Evolutionary conservation across 768 basidiomycete genomes (phyloP).

Genomic region (Lactarius pseudohatsudake): DNA sequence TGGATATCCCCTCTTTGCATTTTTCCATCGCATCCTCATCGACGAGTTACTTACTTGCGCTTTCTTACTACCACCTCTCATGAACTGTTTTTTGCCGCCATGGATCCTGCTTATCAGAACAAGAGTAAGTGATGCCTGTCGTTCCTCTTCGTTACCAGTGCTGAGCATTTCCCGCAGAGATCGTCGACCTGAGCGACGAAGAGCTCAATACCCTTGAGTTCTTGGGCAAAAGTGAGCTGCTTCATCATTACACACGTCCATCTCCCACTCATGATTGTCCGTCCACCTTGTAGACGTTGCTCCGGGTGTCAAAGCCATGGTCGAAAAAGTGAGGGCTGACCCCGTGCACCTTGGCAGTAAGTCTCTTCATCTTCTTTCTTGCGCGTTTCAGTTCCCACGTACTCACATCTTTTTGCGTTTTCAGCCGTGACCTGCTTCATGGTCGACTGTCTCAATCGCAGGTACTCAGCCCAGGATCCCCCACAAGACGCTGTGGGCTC

Average conservation of each 20-base stretch:
- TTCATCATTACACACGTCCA: constrained; percentile 26
- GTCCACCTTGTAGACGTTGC: constrained; percentile 32
- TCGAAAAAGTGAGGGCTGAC: constrained; percentile 31
- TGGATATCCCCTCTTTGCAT: too few relatives aligned
- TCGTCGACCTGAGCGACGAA: constrained; percentile 31
- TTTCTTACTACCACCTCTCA: too few relatives aligned
- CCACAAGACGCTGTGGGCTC: not conserved
- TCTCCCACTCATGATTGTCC: constrained; percentile 29
- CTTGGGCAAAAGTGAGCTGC: constrained; percentile 29
- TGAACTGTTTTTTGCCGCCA: not conserved
- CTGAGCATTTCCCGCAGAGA: constrained; percentile 35
- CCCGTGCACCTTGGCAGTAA: constrained; percentile 31
- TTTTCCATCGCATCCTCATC: too few relatives aligned
- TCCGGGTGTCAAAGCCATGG: constrained; percentile 17
- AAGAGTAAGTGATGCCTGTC: constrained; percentile 36
- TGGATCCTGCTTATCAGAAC: constrained; percentile 29
- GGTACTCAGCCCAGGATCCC: constrained; percentile 14
- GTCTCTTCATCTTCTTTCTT: constrained; percentile 24
- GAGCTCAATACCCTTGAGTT: constrained; percentile 29
- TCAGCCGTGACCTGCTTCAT: constrained; percentile 36
- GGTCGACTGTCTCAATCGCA: constrained; percentile 33
- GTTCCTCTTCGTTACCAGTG: constrained; percentile 34
- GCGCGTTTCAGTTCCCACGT: constrained; percentile 33
- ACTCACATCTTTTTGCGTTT: constrained; percentile 29
- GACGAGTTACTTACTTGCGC: too few relatives aligned